Evolutionary conservation across 352 stramenopile species (phyloP).

Genomic region (Globisporangium nodosum): DNA sequence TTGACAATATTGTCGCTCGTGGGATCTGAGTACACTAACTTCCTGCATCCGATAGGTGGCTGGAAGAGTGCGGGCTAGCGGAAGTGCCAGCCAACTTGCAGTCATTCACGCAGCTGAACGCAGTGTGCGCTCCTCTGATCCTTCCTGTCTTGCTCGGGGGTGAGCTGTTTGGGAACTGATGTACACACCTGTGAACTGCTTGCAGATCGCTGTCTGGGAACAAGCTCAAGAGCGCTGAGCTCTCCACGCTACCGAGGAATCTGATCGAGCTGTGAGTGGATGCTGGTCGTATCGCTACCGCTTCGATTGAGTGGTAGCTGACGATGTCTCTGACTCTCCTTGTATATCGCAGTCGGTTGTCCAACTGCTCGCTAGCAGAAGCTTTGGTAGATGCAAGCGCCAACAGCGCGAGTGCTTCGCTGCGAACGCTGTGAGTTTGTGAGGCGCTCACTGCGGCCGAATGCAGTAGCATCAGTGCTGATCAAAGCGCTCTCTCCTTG

Average conservation of each 20-base stretch:
- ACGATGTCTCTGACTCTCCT: background rate
- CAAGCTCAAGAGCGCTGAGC: background rate
- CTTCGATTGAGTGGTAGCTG: background rate
- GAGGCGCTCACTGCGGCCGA: background rate
- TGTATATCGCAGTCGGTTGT: slow-evolving; percentile 1
- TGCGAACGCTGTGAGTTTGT: slow-evolving; percentile 9
- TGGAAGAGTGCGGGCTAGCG: slow-evolving; percentile 8
- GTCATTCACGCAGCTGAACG: slow-evolving; percentile 4
- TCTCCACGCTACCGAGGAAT: slow-evolving; percentile 5
- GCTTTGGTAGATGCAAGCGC: background rate
- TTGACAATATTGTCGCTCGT: background rate
- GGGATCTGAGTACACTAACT: background rate
- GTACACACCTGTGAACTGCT: background rate
- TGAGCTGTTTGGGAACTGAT: background rate
- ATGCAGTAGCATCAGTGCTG: background rate
- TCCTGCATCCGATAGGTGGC: background rate
- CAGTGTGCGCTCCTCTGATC: slow-evolving; percentile 4
- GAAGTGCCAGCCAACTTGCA: slow-evolving; percentile 4
- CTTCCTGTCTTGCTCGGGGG: background rate
- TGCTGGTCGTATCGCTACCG: too few relatives aligned
- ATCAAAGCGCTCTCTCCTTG: background rate
- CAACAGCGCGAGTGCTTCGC: background rate
- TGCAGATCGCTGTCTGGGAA: slow-evolving; percentile 11
- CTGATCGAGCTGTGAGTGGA: slow-evolving; percentile 7
- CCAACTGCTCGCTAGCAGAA: slow-evolving; percentile 10